A percentile compares a stretch with the other conserved stretches of the same genome.
phyloP scores from a whole-genome alignment of 257 asterid genomes.

The Phtheirospermum japonicum region DNA sequence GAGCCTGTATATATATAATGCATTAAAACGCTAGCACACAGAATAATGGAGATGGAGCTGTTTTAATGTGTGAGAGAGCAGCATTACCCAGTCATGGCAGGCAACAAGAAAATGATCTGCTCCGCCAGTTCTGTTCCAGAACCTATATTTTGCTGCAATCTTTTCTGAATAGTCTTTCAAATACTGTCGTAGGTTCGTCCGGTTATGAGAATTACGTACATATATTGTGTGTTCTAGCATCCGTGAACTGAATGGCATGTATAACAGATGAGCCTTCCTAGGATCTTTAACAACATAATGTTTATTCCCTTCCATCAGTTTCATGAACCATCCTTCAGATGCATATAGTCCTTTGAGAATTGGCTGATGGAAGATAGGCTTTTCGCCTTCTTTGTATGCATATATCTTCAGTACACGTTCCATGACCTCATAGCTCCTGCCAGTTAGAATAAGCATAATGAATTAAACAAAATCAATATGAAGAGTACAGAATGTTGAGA shows the following conservation, averaged over 20 bases:
- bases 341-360: conserved; percentile 77
- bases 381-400: conserved; percentile 74
- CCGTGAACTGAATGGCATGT: conserved; percentile 87
- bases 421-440: conserved; percentile 92
- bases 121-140: conserved; percentile 93
- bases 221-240: conserved; percentile 61
- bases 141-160: conserved; percentile 73
- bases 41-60: neutral
- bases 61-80: neutral
- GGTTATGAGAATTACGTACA: conserved; percentile 73
- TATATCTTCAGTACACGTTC: conserved; percentile 66
- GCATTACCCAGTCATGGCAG: conserved; percentile 91
- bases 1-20: conserved; percentile 52
- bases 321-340: conserved; percentile 97
- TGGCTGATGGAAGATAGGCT: conserved; percentile 88
- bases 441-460: conserved; percentile 11
- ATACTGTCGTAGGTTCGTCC: conserved; percentile 65
- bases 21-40: neutral
- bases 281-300: conserved; percentile 73
- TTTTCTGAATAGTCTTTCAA: conserved; percentile 69
- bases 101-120: conserved; percentile 94
- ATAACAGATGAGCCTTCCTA: conserved; percentile 74
- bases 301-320: conserved; percentile 80
- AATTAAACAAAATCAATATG: neutral
- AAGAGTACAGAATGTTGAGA: neutral